Base-by-base conservation (phyloP, 441 rosid genomes). In the Erodium trifolium region DNA sequence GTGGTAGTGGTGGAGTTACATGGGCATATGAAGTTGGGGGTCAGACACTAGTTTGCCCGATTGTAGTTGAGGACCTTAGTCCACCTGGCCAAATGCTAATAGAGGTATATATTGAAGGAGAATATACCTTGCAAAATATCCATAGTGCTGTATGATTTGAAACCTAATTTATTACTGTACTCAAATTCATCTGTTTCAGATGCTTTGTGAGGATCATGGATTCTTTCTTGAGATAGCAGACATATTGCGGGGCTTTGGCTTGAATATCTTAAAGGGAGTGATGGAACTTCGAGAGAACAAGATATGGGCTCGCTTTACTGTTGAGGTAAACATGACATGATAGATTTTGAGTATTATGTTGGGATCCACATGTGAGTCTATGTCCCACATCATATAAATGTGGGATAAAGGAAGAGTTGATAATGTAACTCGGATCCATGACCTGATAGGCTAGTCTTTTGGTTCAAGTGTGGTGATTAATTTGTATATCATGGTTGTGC, bases 1-100 rank as follows among this genome's bases (percentile, higher is more conserved):
- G 27, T 34, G 3, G 37, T 34, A 5, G 37, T 34, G 55, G 18
- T 13, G 89, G 88, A 68, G 82, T 82, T 60, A 82, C 90, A 51
- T 94, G 99, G 99, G 99, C 97, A 16, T 69, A 80, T 64, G 97
- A 94, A 86, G 84, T 90, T 4, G 92, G 88, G 49, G 87, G 83
- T 47, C 80, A 85, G 65, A 73, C 81, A 39, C 80, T 81, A 78
- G 79, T 76, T 53, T 88, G 98, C 70, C 99, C 99, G 12, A 83
- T 94, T 71, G 76, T 88, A 39, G 95, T 94, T 14, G 92, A 94
- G 84, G 97, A 94, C 37, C 77, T 94, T 68, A 79, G 72, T 47
- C 69, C 79, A 4, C 84, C 89, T 2, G 97, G 94, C 43, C 85
- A 86, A 73, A 88, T 94, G 92, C 91, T 86, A 73, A 86, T 94